phyloP scores from a whole-genome alignment of 371 early-diverging fungal species.

The Apophysomyces variabilis region DNA sequence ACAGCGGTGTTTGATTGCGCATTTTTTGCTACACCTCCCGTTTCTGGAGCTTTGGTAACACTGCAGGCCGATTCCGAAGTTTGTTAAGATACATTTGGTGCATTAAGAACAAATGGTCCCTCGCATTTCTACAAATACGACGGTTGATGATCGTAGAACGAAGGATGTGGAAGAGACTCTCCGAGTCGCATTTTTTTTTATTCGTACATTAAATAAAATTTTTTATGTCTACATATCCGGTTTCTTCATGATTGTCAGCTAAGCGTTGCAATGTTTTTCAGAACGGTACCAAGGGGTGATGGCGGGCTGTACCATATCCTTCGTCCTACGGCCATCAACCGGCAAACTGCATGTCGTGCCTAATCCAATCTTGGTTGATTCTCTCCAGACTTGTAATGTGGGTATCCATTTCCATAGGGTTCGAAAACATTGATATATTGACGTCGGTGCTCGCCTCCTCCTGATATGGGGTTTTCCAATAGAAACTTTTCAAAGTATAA shows the following conservation, averaged over 20 bases:
- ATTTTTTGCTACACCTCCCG: constrained; percentile 9
- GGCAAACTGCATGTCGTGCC: background rate
- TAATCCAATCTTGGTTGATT: background rate
- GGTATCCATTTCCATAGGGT: background rate
- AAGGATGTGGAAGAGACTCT: too few relatives aligned
- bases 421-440: background rate
- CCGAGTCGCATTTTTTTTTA: too few relatives aligned
- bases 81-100: background rate
- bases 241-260: too few relatives aligned
- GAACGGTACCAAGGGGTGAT: too few relatives aligned
- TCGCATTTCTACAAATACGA: too few relatives aligned
- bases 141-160: too few relatives aligned
- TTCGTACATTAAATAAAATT: too few relatives aligned
- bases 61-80: constrained; percentile 1
- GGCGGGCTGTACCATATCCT: too few relatives aligned
- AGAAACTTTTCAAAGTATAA: background rate
- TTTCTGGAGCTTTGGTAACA: background rate
- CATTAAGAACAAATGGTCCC: too few relatives aligned
- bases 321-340: too few relatives aligned
- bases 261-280: too few relatives aligned
- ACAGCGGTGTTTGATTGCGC: constrained; percentile 10
- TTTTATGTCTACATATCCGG: too few relatives aligned
- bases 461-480: background rate
- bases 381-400: background rate
- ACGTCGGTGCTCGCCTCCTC: background rate